These are phyloP conservation scores for Medakamo hakoo DNA, from an alignment of 139 green algal genomes.

Conservation along the genomic window DNA sequence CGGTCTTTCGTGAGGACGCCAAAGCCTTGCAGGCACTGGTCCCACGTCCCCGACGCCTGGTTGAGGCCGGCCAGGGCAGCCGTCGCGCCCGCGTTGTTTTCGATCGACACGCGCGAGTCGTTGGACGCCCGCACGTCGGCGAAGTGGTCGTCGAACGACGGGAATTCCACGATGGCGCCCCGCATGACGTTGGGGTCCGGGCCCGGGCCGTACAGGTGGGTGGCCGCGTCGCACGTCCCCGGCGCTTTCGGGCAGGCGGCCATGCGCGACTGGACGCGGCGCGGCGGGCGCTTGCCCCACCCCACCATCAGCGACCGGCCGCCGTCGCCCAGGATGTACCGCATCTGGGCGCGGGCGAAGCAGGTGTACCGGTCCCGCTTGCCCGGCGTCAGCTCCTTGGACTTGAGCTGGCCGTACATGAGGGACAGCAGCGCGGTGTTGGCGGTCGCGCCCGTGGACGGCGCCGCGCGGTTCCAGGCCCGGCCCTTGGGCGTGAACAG, in stretches of 20 bases:
- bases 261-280: slow-evolving; percentile 29
- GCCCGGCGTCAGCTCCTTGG: neutral
- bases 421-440: slow-evolving; percentile 38
- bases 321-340: slow-evolving; percentile 42
- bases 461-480: slow-evolving; percentile 20
- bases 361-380: slow-evolving; percentile 23
- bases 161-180: slow-evolving; percentile 46
- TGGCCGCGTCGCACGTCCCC: slow-evolving; percentile 18
- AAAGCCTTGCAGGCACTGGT: slow-evolving; percentile 17
- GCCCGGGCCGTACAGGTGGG: slow-evolving; percentile 19
- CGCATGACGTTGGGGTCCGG: slow-evolving; percentile 35
- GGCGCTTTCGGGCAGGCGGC: slow-evolving; percentile 30
- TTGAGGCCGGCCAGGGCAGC: slow-evolving; percentile 6
- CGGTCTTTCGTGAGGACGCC: slow-evolving; percentile 8
- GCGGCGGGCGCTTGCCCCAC: slow-evolving; percentile 24
- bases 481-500: slow-evolving; percentile 25
- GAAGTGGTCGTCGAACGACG: slow-evolving; percentile 21
- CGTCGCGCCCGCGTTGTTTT: slow-evolving; percentile 27
- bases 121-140: slow-evolving; percentile 19
- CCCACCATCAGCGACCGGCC: slow-evolving; percentile 21
- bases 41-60: slow-evolving; percentile 9
- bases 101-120: slow-evolving; percentile 16
- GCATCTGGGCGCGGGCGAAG: slow-evolving; percentile 38
- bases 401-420: slow-evolving; percentile 11
- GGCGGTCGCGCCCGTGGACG: slow-evolving; percentile 20